Evolutionary conservation across 352 stramenopile genomes (phyloP).

Genomic region (Pythium biforme): DNA sequence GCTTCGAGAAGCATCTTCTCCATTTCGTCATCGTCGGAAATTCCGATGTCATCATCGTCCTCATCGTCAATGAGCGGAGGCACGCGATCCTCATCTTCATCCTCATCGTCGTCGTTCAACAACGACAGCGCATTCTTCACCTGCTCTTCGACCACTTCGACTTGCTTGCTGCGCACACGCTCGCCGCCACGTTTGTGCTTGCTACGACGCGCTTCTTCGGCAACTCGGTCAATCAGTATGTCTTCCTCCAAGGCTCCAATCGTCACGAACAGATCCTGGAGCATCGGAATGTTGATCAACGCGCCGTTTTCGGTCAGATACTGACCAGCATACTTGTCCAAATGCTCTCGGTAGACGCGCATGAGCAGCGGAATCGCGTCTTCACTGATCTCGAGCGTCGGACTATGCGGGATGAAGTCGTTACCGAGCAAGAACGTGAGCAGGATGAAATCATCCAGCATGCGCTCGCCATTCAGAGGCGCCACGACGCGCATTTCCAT

Average conservation of each 20-base stretch:
- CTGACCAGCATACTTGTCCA: conserved; percentile 77
- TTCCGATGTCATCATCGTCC: conserved; percentile 42
- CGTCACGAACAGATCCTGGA: conserved; percentile 91
- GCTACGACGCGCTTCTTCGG: conserved; percentile 47
- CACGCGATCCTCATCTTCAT: conserved; percentile 29
- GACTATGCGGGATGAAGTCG: conserved; percentile 99
- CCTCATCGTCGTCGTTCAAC: conserved; percentile 38
- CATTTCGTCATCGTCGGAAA: conserved; percentile 26
- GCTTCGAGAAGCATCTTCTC: conserved; percentile 59
- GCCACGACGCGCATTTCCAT: conserved; percentile 91
- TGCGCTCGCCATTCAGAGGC: conserved; percentile 85
- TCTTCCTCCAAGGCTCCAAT: conserved; percentile 95
- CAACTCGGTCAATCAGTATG: conserved; percentile 83
- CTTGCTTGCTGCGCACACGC: conserved; percentile 15
- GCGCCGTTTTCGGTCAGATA: conserved; percentile 93
- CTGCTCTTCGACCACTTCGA: conserved; percentile 43
- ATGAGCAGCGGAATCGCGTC: conserved; percentile 95
- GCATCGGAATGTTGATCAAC: conserved; percentile 85
- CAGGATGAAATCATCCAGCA: conserved; percentile 99
- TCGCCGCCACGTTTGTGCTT: conserved; percentile 35
- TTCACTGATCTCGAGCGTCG: conserved; percentile 98
- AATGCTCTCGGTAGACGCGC: conserved; percentile 90
- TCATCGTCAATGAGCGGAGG: conserved; percentile 43
- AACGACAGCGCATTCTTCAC: conserved; percentile 50
- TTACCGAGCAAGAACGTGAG: conserved; percentile 99